Base-by-base conservation (phyloP, 208 protist species). In the Trypanosoma caninum region DNA sequence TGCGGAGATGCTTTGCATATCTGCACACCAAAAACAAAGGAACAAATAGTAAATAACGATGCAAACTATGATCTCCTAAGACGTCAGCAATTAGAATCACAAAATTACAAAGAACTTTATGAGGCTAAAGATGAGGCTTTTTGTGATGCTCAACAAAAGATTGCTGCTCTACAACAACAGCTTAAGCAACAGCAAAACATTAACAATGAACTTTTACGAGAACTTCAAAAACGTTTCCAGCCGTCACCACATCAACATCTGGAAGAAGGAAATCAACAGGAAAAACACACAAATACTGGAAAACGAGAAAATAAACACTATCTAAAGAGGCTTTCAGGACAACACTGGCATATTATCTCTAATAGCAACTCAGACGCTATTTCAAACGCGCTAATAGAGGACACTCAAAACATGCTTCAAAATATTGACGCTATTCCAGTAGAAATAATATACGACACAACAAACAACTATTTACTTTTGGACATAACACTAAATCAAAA, bases 121-220 rank as follows among this genome's bases (percentile, higher is more conserved):
- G 47, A 59, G 18, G 31, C 20, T 10, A 61, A 69, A 54, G 54
- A 56, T 38, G 45, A 69, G 13, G 52, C 53, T 18, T 35, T 69
- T 28, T 30, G 42, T 56, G 42, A 62, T 4, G 63, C 63, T 9
- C 4, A 56, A 18, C 54, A 69, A 45, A 42, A 62, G 33, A 62
- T 69, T 40, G 54, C 60, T 13, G 53, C 60, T 16, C 22, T 69
- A 31, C 63, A 69, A 20, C 54, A 35, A 25, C 47, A 46, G 22
- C 35, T 69, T 6, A 55, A 69, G 9, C 28, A 30, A 31, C 54
- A 69, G 45, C 42, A 62, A 38, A 35, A 42, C 1, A 57, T 55
- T 40, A 51, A 59, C 31, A 69, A 61, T 30, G 54, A 62, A 5
- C 54, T 69, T 20, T 20, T 62, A 9, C 42, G 62, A 37, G 54